phyloP scores from a whole-genome alignment of 2,329 filamentous ascomycete species.

The Camillea tinctor region DNA sequence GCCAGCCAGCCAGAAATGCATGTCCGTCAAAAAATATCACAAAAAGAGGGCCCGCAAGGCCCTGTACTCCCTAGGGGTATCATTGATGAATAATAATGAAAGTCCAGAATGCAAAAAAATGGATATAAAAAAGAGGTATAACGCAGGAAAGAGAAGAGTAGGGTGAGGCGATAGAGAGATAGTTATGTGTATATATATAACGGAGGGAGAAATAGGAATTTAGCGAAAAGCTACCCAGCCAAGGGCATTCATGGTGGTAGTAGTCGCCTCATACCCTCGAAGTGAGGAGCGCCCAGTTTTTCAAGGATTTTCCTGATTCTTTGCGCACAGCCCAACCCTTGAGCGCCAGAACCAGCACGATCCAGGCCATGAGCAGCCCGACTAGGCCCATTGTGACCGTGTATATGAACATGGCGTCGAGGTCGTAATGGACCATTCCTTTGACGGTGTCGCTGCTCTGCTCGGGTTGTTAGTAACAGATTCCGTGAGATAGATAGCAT shows the following conservation, averaged over 20 bases:
- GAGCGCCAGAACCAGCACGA: constrained; percentile 72
- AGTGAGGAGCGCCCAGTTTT: constrained; percentile 14
- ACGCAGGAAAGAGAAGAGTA: no score
- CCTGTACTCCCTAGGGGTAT: constrained; percentile 29
- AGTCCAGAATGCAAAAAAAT: constrained; percentile 25
- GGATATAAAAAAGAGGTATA: constrained; percentile 16
- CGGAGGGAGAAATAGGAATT: no score
- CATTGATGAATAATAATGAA: constrained; percentile 28
- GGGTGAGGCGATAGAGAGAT: no score
- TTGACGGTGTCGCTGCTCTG: constrained; percentile 73
- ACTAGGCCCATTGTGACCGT: constrained; percentile 84
- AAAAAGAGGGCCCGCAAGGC: background rate
- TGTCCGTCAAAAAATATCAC: background rate
- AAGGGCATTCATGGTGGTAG: background rate
- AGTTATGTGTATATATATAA: no score
- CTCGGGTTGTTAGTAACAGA: constrained; percentile 7
- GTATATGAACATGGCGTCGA: constrained; percentile 93
- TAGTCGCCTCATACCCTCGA: constrained; percentile 14
- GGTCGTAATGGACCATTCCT: constrained; percentile 71
- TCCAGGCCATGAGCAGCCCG: constrained; percentile 82
- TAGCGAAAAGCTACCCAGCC: background rate
- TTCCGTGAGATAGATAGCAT: background rate
- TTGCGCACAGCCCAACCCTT: constrained; percentile 78
- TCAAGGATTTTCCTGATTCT: constrained; percentile 33
- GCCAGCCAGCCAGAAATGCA: background rate